Percentiles rank a stretch among this genome's conserved stretches.
Conservation (phyloP, 768 basidiomycete species). For the Termitomyces sp. region DNA sequence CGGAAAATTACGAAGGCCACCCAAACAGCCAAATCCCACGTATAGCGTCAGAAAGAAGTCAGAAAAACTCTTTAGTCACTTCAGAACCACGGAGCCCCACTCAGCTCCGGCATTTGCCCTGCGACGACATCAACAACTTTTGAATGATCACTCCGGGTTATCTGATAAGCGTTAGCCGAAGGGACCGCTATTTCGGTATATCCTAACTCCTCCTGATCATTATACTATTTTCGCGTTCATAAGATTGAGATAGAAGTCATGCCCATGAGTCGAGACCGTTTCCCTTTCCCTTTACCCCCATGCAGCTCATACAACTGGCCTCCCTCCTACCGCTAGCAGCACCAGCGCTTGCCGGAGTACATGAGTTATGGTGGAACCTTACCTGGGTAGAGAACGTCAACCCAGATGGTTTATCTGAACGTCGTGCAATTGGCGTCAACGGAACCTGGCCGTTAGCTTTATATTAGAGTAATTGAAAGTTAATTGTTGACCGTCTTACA, state of each 20-base stretch:
- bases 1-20: background rate
- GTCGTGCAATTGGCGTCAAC: conserved; percentile 85
- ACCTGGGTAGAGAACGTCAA: conserved; percentile 75
- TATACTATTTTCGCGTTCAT: conserved; percentile 2
- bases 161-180: conserved; percentile 9
- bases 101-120: background rate
- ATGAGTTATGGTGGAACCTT: conserved; percentile 88
- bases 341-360: conserved; percentile 54
- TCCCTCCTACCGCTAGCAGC: conserved; percentile 27
- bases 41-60: background rate
- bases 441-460: conserved; percentile 85
- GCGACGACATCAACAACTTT: background rate
- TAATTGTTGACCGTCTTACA: conserved; percentile 22
- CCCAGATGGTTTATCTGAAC: conserved; percentile 77
- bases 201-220: background rate
- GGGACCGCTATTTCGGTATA: background rate
- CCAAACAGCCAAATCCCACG: background rate
- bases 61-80: background rate
- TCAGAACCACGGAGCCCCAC: background rate
- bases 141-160: conserved; percentile 2
- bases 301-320: conserved; percentile 16
- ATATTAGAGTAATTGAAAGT: background rate
- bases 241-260: conserved; percentile 1
- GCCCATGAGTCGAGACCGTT: conserved; percentile 3
- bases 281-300: conserved; percentile 10